Evolutionary conservation across 305 asterid species (phyloP).

Genomic region (Fraxinus latifolia): DNA sequence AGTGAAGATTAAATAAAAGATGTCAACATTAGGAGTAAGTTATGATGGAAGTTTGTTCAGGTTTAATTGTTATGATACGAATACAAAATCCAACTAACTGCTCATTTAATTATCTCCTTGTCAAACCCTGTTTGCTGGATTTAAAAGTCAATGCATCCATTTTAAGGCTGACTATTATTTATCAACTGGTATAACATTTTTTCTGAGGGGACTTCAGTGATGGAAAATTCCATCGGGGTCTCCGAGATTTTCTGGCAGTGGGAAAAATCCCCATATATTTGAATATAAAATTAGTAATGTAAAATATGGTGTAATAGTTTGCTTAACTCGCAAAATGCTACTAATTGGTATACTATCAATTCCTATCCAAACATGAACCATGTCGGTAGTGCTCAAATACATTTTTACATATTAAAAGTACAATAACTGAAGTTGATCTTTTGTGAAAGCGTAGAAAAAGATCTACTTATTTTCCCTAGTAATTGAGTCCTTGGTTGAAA

Average conservation of each 20-base stretch:
- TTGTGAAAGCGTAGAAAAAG: not conserved
- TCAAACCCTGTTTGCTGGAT: not conserved
- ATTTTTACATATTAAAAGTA: not conserved
- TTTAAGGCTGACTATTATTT: not conserved
- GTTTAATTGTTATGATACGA: not conserved
- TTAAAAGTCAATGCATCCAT: not conserved
- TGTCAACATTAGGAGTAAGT: not conserved
- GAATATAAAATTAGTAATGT: not conserved
- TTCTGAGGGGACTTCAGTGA: not conserved
- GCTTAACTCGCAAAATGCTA: not conserved
- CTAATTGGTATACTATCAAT: not conserved
- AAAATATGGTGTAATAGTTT: not conserved
- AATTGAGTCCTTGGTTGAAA: not conserved
- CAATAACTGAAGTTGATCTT: not conserved
- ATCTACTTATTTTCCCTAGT: not conserved
- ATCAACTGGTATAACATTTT: not conserved
- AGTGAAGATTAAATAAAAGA: not conserved
- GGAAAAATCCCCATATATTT: not conserved
- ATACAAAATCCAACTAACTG: not conserved
- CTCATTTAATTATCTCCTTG: not conserved
- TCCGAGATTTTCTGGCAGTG: not conserved
- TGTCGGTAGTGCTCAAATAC: not conserved
- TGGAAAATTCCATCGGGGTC: not conserved
- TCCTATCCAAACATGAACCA: not conserved
- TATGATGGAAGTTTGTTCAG: not conserved